These are phyloP conservation scores for Lasiodiplodia theobromae DNA, from an alignment of 2,329 filamentous ascomycete species.

Conservation along the genomic window DNA sequence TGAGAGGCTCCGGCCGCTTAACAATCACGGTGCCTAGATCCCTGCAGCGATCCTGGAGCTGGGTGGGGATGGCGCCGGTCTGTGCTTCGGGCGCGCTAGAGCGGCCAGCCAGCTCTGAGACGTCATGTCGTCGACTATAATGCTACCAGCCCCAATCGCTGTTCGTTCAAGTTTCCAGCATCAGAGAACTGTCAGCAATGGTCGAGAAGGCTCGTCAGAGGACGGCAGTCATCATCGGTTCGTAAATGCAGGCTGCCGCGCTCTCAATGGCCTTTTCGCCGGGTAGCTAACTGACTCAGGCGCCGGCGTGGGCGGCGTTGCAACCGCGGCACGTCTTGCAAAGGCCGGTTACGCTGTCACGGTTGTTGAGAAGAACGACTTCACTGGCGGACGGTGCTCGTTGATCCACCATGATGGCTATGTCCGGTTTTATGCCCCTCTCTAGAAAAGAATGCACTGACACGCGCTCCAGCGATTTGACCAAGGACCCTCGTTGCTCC, in stretches of 20 bases:
- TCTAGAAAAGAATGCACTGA: not conserved
- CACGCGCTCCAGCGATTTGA: slow-evolving; percentile 65
- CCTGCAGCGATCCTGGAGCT: slow-evolving; percentile 19
- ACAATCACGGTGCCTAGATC: not conserved
- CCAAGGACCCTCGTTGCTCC: slow-evolving; percentile 75
- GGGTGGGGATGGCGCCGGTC: slow-evolving; percentile 4
- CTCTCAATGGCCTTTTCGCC: slow-evolving; percentile 16
- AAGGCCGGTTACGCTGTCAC: slow-evolving; percentile 75
- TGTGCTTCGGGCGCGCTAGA: slow-evolving; percentile 1
- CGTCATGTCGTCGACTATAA: slow-evolving; percentile 22
- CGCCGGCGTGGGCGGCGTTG: slow-evolving; percentile 74
- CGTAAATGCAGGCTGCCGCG: slow-evolving; percentile 32
- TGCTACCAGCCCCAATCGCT: not conserved
- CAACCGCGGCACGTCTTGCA: slow-evolving; percentile 74
- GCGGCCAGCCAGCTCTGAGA: slow-evolving; percentile 9
- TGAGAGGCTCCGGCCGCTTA: slow-evolving; percentile 7
- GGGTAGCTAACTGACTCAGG: slow-evolving; percentile 49
- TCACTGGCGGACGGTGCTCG: slow-evolving; percentile 75
- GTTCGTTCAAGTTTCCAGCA: not conserved
- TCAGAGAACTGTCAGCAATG: slow-evolving; percentile 5
- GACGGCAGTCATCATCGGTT: slow-evolving; percentile 63
- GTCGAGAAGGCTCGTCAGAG: slow-evolving; percentile 40
- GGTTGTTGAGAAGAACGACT: slow-evolving; percentile 78
- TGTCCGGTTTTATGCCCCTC: slow-evolving; percentile 43
- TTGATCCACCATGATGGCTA: slow-evolving; percentile 67